phyloP scores from a whole-genome alignment of 352 stramenopile genomes.

The Pythium scleroteichum region DNA sequence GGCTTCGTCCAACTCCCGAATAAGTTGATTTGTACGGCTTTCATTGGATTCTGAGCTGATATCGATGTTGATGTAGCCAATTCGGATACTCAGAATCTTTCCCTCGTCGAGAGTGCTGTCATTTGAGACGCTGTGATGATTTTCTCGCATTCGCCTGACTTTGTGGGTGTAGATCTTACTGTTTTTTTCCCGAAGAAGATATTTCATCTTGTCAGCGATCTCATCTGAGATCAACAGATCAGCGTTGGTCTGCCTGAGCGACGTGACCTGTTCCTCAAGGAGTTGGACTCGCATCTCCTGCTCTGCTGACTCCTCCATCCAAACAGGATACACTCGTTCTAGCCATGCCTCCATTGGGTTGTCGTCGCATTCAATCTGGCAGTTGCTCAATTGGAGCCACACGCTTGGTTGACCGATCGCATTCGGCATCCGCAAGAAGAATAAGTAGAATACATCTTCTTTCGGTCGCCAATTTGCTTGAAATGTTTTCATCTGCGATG shows the following conservation, averaged over 20 bases:
- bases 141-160: slow-evolving; percentile 39
- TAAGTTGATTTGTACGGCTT: slow-evolving; percentile 25
- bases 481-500: slow-evolving; percentile 29
- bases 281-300: slow-evolving; percentile 62
- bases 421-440: slow-evolving; percentile 51
- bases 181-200: slow-evolving; percentile 55
- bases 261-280: slow-evolving; percentile 60
- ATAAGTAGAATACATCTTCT: slow-evolving; percentile 57
- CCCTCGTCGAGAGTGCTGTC: background rate
- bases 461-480: slow-evolving; percentile 60
- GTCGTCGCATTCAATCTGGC: slow-evolving; percentile 49
- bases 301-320: slow-evolving; percentile 69
- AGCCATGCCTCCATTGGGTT: slow-evolving; percentile 67
- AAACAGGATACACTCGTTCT: slow-evolving; percentile 65
- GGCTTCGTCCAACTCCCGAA: slow-evolving; percentile 46
- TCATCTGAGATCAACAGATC: slow-evolving; percentile 40
- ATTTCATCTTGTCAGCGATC: slow-evolving; percentile 48
- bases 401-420: slow-evolving; percentile 35
- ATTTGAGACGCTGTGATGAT: background rate
- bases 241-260: slow-evolving; percentile 56
- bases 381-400: slow-evolving; percentile 52
- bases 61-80: slow-evolving; percentile 39
- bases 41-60: slow-evolving; percentile 34
- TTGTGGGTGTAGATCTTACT: slow-evolving; percentile 60
- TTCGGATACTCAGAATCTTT: slow-evolving; percentile 33